These are phyloP conservation scores for Perkinsus marinus DNA, from an alignment of 169 alveolate genomes.

Conservation along the genomic window DNA sequence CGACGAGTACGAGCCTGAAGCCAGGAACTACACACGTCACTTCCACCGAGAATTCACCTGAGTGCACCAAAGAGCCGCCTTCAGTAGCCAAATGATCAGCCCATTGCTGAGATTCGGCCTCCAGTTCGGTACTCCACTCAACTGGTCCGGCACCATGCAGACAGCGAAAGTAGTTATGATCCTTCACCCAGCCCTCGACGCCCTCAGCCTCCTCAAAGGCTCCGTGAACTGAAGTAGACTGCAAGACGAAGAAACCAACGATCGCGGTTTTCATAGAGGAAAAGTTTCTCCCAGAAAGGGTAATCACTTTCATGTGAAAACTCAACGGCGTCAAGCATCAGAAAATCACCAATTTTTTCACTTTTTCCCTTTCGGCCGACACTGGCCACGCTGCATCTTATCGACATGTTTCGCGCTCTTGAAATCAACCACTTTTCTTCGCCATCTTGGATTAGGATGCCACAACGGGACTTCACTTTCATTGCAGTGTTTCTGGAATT, in stretches of 20 bases:
- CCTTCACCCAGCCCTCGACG: neutral
- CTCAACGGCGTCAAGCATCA: too few relatives aligned
- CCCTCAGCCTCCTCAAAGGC: neutral
- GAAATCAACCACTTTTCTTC: neutral
- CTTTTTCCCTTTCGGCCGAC: neutral
- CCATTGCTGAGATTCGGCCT: neutral
- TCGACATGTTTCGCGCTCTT: neutral
- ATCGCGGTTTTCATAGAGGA: neutral
- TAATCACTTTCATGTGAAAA: too few relatives aligned
- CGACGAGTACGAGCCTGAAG: neutral
- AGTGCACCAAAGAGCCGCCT: neutral
- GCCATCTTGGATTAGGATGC: neutral
- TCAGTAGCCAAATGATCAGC: neutral
- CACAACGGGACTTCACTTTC: neutral
- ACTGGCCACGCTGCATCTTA: neutral
- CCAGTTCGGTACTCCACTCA: neutral
- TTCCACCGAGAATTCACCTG: neutral
- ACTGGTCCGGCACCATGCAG: neutral
- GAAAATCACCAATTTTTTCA: too few relatives aligned
- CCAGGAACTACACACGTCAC: neutral
- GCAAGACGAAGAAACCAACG: neutral
- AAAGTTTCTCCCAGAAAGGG: too few relatives aligned
- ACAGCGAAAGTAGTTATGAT: neutral
- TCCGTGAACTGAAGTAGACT: neutral
- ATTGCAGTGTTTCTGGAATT: neutral